Conservation (phyloP, 768 basidiomycete species). For the Myochromella boudieri region DNA sequence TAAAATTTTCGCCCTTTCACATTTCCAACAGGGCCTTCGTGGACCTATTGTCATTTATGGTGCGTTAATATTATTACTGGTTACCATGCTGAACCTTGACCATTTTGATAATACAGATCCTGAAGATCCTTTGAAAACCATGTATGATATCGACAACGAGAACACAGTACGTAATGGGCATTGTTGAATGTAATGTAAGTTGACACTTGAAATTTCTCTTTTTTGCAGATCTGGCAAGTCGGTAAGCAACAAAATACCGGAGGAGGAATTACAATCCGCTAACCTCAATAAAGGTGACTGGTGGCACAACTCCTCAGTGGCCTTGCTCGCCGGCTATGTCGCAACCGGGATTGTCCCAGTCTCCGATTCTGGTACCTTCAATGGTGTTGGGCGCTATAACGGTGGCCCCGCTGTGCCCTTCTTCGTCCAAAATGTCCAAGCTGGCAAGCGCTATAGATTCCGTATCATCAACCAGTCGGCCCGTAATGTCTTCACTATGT, state of each 20-base stretch:
- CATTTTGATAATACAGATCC: conserved; percentile 7
- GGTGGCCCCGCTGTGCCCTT: conserved; percentile 36
- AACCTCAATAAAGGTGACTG: conserved; percentile 36
- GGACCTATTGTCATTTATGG: conserved; percentile 34
- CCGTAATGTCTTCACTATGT: conserved; percentile 32
- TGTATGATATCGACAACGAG: conserved; percentile 17
- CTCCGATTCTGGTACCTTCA: conserved; percentile 40
- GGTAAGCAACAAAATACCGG: conserved; percentile 11
- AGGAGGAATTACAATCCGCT: conserved; percentile 17
- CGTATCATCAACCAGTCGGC: conserved; percentile 47
- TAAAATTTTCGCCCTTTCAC: background rate
- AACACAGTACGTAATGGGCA: conserved; percentile 8
- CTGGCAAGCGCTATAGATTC: conserved; percentile 44
- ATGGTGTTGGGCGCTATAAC: conserved; percentile 39
- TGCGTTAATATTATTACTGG: conserved; percentile 5
- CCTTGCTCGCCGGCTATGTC: conserved; percentile 26
- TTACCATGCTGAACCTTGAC: too few relatives aligned
- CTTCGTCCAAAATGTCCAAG: conserved; percentile 34
- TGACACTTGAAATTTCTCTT: conserved; percentile 2
- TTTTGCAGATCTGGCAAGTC: conserved; percentile 18
- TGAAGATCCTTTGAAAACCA: conserved; percentile 6
- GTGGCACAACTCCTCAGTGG: conserved; percentile 29
- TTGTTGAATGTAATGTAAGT: background rate
- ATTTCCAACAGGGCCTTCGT: conserved; percentile 27
- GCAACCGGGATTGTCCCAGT: conserved; percentile 27